Conservation (phyloP, 805 yeast species). For the Zygotorulaspora florentina region DNA sequence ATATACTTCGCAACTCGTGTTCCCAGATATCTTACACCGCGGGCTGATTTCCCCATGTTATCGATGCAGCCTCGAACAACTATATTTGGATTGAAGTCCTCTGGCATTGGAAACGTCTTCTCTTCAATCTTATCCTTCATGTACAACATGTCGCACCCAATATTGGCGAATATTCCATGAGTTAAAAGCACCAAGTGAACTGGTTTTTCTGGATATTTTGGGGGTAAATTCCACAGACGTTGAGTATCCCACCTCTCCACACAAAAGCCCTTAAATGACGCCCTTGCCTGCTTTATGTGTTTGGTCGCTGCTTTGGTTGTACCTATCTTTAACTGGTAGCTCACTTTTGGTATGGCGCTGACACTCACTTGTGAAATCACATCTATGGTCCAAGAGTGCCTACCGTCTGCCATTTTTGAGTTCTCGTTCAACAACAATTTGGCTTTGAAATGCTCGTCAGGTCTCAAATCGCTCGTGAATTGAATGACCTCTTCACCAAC, state of each 20-base stretch:
- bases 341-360: slow-evolving; percentile 60
- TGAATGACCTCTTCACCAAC: slow-evolving; percentile 39
- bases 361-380: slow-evolving; percentile 77
- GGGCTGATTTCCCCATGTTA: slow-evolving; percentile 82
- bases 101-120: slow-evolving; percentile 17
- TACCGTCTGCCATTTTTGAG: slow-evolving; percentile 25
- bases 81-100: slow-evolving; percentile 44
- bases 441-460: slow-evolving; percentile 65
- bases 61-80: slow-evolving; percentile 79
- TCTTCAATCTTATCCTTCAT: slow-evolving; percentile 74
- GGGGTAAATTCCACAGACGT: slow-evolving; percentile 74
- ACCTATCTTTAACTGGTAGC: slow-evolving; percentile 60
- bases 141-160: slow-evolving; percentile 85
- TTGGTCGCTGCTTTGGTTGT: slow-evolving; percentile 35
- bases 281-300: slow-evolving; percentile 3
- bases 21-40: slow-evolving; percentile 84
- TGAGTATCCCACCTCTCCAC: slow-evolving; percentile 50
- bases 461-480: slow-evolving; percentile 55
- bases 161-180: slow-evolving; percentile 89
- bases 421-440: slow-evolving; percentile 47
- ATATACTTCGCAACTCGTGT: slow-evolving; percentile 72
- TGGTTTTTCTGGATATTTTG: slow-evolving; percentile 47
- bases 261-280: slow-evolving; percentile 14
- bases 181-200: slow-evolving; percentile 81
- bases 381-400: slow-evolving; percentile 74